Base-by-base conservation (phyloP, 192 early-diverging fungal species). In the Coemansia sp. region DNA sequence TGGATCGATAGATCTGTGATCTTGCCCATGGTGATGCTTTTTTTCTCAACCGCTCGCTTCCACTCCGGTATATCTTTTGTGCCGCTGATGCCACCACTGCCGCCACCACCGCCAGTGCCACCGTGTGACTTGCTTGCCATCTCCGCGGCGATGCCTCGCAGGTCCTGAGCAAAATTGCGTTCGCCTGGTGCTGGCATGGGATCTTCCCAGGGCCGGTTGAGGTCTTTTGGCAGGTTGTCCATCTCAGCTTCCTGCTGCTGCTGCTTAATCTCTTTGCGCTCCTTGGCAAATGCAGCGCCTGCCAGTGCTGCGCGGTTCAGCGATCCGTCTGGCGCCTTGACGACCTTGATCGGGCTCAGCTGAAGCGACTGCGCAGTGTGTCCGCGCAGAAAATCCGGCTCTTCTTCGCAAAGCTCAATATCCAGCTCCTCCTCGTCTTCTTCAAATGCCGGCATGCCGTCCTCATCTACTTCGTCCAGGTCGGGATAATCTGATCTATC, bases 241-340 rank as follows among this genome's bases (percentile, higher is more conserved):
- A 90, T 78, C 56, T 90, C 92, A 14, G 88, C 88, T 60, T 91
- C 87, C 7, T 83, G 74, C 71, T 91, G 89, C 66, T 96, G 96
- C 66, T 93, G 91, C 59, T 92, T 89, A 50, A 91, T 86, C 76
- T 98, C 95, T 72, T 93, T 85, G 56, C 97, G 87, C 74, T 99
- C 97, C 67, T 96, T 97, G 16, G 96, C 93, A 20, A 97, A 66
- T 0, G 94, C 87, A 0, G 95, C 95, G 14, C 97, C 95, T 3
- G 92, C 89, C 49, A 99, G 73, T 7, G 97, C 97, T 0, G 96
- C 95, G 5, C 96, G 87, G 72, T 99, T 98, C 82, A 99, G 69
- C 14, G 93, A 91, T 20, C 97, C 97, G 69, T 98, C 97, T 2
- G 96, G 96, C 45, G 94, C 96, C 78, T 98, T 98, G 45, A 99